phyloP scores from a whole-genome alignment of 2,329 filamentous ascomycete species.

The Arthrobotrys entomopaga region DNA sequence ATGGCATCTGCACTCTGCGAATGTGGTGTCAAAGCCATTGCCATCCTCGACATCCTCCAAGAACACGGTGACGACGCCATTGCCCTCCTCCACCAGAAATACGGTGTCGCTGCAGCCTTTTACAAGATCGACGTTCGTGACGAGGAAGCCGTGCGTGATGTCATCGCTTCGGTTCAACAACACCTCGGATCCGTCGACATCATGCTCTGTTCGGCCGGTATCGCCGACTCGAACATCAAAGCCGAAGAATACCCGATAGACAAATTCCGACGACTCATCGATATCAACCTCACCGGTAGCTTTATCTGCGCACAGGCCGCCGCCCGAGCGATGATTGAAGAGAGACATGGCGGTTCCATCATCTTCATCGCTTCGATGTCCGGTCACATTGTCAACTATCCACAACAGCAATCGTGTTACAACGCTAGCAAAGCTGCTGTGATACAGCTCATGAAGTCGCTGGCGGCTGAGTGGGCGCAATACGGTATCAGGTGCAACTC shows the following conservation, averaged over 20 bases:
- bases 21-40: slow-evolving; percentile 76
- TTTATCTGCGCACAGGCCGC: slow-evolving; percentile 81
- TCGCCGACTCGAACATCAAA: slow-evolving; percentile 85
- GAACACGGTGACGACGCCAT: slow-evolving; percentile 77
- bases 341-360: slow-evolving; percentile 76
- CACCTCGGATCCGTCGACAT: slow-evolving; percentile 77
- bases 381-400: slow-evolving; percentile 84
- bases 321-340: slow-evolving; percentile 77
- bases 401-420: slow-evolving; percentile 84
- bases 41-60: slow-evolving; percentile 81
- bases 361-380: slow-evolving; percentile 84
- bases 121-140: slow-evolving; percentile 83
- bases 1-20: slow-evolving; percentile 82
- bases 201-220: slow-evolving; percentile 81
- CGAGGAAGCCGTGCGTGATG: slow-evolving; percentile 74
- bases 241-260: slow-evolving; percentile 79
- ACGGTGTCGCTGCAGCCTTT: slow-evolving; percentile 78
- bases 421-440: slow-evolving; percentile 85
- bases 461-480: slow-evolving; percentile 86
- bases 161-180: slow-evolving; percentile 72
- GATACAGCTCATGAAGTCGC: slow-evolving; percentile 79
- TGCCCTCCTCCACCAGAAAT: slow-evolving; percentile 75
- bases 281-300: slow-evolving; percentile 83
- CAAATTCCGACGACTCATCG: slow-evolving; percentile 81
- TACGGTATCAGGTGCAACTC: slow-evolving; percentile 83